Evolutionary conservation across 768 basidiomycete species (phyloP).

Genomic region (Lentinula raphanica): DNA sequence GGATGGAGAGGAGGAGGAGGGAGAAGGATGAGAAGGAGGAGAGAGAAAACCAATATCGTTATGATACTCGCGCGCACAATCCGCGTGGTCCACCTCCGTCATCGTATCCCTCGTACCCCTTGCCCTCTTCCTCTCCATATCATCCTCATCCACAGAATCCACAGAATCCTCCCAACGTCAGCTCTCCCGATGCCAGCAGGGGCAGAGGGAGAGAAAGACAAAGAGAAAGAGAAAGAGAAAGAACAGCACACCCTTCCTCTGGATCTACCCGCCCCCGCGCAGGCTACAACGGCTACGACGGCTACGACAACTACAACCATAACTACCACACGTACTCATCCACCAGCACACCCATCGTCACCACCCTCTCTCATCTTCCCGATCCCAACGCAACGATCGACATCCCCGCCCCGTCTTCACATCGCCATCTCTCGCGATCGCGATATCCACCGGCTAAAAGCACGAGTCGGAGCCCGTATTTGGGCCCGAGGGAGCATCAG

Average conservation of each 20-base stretch:
- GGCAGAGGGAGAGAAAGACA: neutral
- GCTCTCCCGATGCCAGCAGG: neutral
- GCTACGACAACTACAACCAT: no score
- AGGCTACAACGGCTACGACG: neutral
- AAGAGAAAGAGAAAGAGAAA: no score
- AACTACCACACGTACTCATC: neutral
- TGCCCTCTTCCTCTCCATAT: no score
- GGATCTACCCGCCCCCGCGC: neutral
- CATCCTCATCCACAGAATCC: neutral
- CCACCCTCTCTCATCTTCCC: neutral
- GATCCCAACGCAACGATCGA: neutral
- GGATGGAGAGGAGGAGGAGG: neutral
- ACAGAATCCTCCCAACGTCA: neutral
- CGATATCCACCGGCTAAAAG: neutral
- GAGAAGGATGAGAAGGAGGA: neutral
- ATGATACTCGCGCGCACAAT: neutral
- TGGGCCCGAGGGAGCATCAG: neutral
- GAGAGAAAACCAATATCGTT: neutral
- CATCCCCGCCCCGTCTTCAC: neutral
- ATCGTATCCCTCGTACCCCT: neutral
- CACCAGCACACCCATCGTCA: neutral
- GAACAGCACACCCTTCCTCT: neutral
- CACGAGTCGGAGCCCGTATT: neutral
- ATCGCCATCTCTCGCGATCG: neutral
- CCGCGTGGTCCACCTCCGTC: neutral